Percentiles rank a stretch among this genome's conserved stretches.
Evolutionary conservation across 768 basidiomycete genomes (phyloP).

Genomic region (Trametes villosa): DNA sequence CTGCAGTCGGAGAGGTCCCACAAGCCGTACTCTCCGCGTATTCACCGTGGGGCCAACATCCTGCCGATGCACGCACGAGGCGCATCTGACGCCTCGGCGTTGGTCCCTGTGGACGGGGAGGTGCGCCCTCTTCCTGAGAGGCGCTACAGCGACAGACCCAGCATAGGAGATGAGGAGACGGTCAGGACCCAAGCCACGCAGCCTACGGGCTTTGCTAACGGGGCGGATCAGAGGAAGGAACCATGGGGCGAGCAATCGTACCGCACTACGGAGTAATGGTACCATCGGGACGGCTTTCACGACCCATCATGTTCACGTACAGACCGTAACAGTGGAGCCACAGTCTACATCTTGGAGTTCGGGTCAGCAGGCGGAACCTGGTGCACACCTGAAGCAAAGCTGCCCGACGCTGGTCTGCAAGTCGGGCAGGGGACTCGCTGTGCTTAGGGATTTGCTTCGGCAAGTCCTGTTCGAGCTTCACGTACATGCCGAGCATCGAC

Average conservation of each 20-base stretch:
- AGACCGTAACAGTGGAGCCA: too few species aligned
- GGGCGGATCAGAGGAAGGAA: slow-evolving; percentile 7
- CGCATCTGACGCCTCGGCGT: slow-evolving; percentile 1
- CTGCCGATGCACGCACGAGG: slow-evolving; percentile 45
- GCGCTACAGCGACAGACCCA: slow-evolving; percentile 13
- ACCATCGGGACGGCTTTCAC: too few species aligned
- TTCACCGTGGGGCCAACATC: slow-evolving; percentile 46
- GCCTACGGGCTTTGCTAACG: not conserved
- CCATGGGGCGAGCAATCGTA: not conserved
- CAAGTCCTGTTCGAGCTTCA: not conserved
- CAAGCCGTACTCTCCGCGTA: slow-evolving; percentile 73
- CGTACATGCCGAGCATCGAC: not conserved
- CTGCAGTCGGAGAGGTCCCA: slow-evolving; percentile 66
- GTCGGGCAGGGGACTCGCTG: too few species aligned
- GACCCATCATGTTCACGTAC: too few species aligned
- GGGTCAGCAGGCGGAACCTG: too few species aligned
- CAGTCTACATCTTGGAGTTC: too few species aligned
- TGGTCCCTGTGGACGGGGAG: not conserved
- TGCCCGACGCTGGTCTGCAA: too few species aligned
- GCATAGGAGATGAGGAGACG: slow-evolving; percentile 11
- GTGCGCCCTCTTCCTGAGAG: slow-evolving; percentile 5
- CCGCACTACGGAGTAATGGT: not conserved
- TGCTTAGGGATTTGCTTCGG: too few species aligned
- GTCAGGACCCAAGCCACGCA: not conserved
- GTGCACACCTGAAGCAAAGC: too few species aligned